These are phyloP conservation scores for Laguncularia racemosa DNA, from an alignment of 345 rosid species.

Conservation along the genomic window DNA sequence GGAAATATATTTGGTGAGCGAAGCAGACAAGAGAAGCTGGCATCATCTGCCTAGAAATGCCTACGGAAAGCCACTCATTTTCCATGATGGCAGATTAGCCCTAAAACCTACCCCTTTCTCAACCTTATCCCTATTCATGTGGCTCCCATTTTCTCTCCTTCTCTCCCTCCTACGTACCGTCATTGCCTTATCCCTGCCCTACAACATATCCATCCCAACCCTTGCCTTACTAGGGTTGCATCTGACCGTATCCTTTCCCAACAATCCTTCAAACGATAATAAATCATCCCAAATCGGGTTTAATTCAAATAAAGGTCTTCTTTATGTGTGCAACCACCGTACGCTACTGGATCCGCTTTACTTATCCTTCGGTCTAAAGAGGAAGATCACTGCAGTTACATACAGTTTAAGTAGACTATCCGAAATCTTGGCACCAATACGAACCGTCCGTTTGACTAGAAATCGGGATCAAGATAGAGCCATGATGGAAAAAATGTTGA, in stretches of 20 bases:
- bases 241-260: constrained; percentile 17
- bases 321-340: constrained; percentile 70
- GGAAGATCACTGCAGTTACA: constrained; percentile 60
- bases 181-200: constrained; percentile 37
- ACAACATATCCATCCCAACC: constrained; percentile 30
- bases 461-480: constrained; percentile 39
- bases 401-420: constrained; percentile 64
- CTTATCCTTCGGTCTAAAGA: constrained; percentile 31
- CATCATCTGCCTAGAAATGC: constrained; percentile 31
- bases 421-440: constrained; percentile 60
- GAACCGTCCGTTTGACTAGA: constrained; percentile 51
- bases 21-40: constrained; percentile 54
- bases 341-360: constrained; percentile 72
- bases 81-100: constrained; percentile 82
- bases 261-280: neutral
- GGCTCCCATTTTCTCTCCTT: constrained; percentile 51
- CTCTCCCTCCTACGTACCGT: constrained; percentile 30
- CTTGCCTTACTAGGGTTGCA: constrained; percentile 30
- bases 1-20: constrained; percentile 48
- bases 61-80: constrained; percentile 57
- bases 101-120: constrained; percentile 43
- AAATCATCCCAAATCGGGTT: constrained; percentile 1
- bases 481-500: constrained; percentile 36
- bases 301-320: constrained; percentile 19
- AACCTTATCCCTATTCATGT: constrained; percentile 50